Conservation (phyloP, 495 filamentous ascomycete species). For the Hypoxylon rickii region DNA sequence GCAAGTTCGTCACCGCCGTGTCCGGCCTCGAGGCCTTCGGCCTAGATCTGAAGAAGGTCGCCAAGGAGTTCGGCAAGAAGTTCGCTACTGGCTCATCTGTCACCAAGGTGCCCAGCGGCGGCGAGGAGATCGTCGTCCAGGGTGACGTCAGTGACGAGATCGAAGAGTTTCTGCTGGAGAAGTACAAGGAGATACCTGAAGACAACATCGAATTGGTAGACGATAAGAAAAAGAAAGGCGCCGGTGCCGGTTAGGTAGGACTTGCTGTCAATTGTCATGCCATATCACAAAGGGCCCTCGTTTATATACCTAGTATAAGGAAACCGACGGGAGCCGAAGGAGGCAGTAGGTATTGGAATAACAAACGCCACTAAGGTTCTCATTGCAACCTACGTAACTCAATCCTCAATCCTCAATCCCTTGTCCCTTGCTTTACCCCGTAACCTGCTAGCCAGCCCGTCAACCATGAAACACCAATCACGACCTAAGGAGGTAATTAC, state of each 20-base stretch:
- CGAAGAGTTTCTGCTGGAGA: slow-evolving; percentile 84
- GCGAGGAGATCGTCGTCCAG: slow-evolving; percentile 97
- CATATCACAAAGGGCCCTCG: neutral
- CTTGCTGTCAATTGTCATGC: neutral
- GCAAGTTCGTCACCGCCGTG: slow-evolving; percentile 94
- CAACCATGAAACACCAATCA: slow-evolving; percentile 16
- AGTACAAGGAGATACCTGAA: slow-evolving; percentile 82
- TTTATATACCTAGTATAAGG: neutral
- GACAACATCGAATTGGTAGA: slow-evolving; percentile 93
- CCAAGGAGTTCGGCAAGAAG: slow-evolving; percentile 87
- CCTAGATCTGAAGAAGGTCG: slow-evolving; percentile 88
- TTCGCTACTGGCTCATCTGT: slow-evolving; percentile 94
- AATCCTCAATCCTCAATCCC: slow-evolving; percentile 5
- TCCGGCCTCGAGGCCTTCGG: slow-evolving; percentile 87
- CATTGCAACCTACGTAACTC: slow-evolving; percentile 28
- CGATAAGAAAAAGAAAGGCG: slow-evolving; percentile 87
- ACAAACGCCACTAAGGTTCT: slow-evolving; percentile 26
- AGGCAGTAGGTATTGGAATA: slow-evolving; percentile 5
- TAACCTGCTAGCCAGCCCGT: neutral
- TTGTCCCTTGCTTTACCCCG: neutral
- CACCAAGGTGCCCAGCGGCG: slow-evolving; percentile 81
- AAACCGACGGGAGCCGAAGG: neutral
- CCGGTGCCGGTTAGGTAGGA: slow-evolving; percentile 26
- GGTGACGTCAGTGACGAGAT: slow-evolving; percentile 96
- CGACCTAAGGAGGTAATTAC: slow-evolving; percentile 8